Evolutionary conservation across 2,329 filamentous ascomycete genomes (phyloP), one percentile per base, ranked within the genome.

Genomic region (Trichoderma guizhouense): DNA sequence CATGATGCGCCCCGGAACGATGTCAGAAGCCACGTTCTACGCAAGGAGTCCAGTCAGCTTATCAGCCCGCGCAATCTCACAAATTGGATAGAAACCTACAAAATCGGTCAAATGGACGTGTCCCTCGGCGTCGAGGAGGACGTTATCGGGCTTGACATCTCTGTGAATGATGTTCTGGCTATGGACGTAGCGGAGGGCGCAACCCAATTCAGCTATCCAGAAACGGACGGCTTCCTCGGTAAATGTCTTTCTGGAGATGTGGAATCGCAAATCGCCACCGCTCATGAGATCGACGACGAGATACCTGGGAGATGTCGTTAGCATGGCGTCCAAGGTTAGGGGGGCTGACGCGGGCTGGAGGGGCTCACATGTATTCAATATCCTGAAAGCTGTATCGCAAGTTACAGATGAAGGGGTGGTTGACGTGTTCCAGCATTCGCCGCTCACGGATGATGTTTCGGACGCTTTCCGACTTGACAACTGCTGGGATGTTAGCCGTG

Each of bases 371-470:
- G 83, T 99, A 99, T 82, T 99, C 96, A 77, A 98, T 94, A 82
- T 99, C 96, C 83, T 99, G 96, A 81, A 99, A 99, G 83, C 95
- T 98, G 84, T 98, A 99, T 78, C 96, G 93, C 86, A 99, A 85
- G 82, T 99, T 99, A 86, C 95, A 98, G 76, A 99, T 92, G 82
- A 98, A 99, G 30, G 95, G 94, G 79, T 99, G 96, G 81, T 97
- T 98, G 78, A 99, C 88, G 81, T 98, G 94, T 84, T 99, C 95
- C 79, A 99, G 89, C 96, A 99, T 99, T 80, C 95, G 91, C 75
- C 96, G 90, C 86, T 99, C 96, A 77, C 96, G 92, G 79, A 99
- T 96, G 76, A 99, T 99, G 81, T 99, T 99, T 78, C 95, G 92
- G 73, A 98, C 96, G 80, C 95, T 98, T 83, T 98, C 96, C 74